Evolutionary conservation across 2,329 filamentous ascomycete species (phyloP).

Genomic region (Neoscytalidium dimidiatum): DNA sequence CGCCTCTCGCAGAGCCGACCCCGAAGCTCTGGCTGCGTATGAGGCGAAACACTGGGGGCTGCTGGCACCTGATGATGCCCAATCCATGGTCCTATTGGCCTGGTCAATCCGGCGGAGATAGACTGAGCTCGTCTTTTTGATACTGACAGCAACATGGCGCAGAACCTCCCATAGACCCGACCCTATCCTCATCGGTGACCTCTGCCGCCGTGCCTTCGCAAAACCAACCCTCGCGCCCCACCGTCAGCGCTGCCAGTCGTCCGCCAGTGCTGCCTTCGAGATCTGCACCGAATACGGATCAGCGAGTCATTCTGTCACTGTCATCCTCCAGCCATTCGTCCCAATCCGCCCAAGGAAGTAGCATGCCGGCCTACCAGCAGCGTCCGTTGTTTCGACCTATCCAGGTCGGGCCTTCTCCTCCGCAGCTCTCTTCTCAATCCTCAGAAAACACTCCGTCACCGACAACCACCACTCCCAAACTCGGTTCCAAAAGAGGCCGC

Average conservation of each 20-base stretch:
- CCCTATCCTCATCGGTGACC: neutral
- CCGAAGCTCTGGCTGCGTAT: conserved; percentile 16
- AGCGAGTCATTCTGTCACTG: conserved; percentile 4
- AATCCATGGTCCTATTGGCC: conserved; percentile 13
- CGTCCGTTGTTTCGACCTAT: conserved; percentile 20
- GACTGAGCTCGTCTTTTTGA: neutral
- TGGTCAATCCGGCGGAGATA: conserved; percentile 9
- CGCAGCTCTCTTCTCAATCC: conserved; percentile 18
- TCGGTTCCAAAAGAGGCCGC: conserved; percentile 18
- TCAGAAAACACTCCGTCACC: conserved; percentile 20
- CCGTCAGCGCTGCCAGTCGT: neutral
- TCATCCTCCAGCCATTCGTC: neutral
- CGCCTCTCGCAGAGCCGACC: neutral
- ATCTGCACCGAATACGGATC: neutral
- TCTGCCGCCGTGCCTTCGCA: neutral
- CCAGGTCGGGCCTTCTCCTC: conserved; percentile 20
- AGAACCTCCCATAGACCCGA: conserved; percentile 15
- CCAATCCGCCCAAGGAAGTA: neutral
- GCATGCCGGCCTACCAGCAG: conserved; percentile 20
- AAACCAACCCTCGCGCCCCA: neutral
- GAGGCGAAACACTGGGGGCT: conserved; percentile 18
- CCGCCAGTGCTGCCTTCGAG: conserved; percentile 4
- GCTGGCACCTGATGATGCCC: conserved; percentile 18
- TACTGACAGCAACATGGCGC: conserved; percentile 18
- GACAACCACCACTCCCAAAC: conserved; percentile 17